Base-by-base conservation (phyloP, 345 rosid genomes). In the Euclidium syriacum region DNA sequence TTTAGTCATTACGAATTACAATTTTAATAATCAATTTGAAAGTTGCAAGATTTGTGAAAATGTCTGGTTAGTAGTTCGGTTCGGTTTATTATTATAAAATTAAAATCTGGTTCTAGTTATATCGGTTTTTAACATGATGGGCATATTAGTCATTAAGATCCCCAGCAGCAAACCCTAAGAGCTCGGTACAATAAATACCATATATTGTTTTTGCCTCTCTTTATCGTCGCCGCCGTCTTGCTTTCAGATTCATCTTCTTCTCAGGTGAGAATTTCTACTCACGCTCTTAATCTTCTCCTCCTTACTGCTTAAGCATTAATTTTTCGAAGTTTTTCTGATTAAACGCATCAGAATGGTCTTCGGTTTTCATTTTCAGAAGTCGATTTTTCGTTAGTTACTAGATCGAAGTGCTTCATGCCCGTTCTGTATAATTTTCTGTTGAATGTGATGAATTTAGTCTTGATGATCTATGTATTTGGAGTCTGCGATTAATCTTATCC, bases 181-280 rank as follows among this genome's bases (percentile, higher is more conserved):
- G 65, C 44, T 24, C 27, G 10, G 30, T 7, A 27, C 57, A 44
- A 57, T 27, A 56, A 35, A 54, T 17, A 5, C 0, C 9, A 26
- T 6, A 19, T 16, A 58, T 36, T 12, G 30, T 3, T 12, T 14
- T 23, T 36, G 8, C 0, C 1, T 1, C 16, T 11, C 7, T 10
- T 6, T n/a, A 29, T 23, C 8, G 19, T 49, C 73, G 67, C 67
- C 73, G 73, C 22, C 53, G 40, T 10, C 58, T 27, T 29, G 52
- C 34, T 7, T 9, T 58, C 35, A 20, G 52, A 32, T 41, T 58
- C 27, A 27, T 58, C 53, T 23, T 23, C 52, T 12, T 11, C 51
- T 52, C 51, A 67, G 72, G 72, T 58, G 39, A 47, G 29, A 55
- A 12, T 5, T 12, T 54, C 7, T n/a, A 2, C 58, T 6, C n/a